These are phyloP conservation scores for Ramaria sp. DNA, from an alignment of 768 basidiomycete genomes.

Conservation along the genomic window DNA sequence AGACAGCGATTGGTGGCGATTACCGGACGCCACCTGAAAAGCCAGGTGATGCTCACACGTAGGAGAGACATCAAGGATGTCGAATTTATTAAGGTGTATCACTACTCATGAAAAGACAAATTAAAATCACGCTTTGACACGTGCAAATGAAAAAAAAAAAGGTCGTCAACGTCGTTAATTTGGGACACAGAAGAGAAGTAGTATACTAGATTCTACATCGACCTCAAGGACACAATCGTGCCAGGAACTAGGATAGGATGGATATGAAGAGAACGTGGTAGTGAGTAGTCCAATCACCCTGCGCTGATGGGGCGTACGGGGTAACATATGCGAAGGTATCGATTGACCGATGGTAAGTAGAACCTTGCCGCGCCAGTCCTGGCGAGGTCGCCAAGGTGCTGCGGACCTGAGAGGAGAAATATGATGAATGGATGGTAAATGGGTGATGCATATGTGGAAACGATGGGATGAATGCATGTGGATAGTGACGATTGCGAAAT, in stretches of 20 bases:
- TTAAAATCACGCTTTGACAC: not conserved
- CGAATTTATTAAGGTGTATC: not conserved
- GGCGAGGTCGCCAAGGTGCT: not conserved
- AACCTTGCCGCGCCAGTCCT: not conserved
- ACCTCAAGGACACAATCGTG: not conserved
- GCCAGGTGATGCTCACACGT: too few species aligned
- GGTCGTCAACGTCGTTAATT: constrained; percentile 8
- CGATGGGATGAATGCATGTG: not conserved
- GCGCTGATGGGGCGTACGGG: constrained; percentile 5
- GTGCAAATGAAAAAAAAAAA: not conserved
- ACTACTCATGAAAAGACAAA: not conserved
- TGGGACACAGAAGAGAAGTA: not conserved
- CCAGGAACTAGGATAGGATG: not conserved
- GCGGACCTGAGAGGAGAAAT: not conserved
- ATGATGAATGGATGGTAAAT: constrained; percentile 2
- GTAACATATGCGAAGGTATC: constrained; percentile 11
- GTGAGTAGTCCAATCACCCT: constrained; percentile 5
- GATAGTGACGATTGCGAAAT: constrained; percentile 4
- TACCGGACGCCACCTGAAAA: not conserved
- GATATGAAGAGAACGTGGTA: not conserved
- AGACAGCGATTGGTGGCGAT: too few species aligned
- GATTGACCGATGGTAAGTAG: not conserved
- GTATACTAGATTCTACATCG: constrained; percentile 7
- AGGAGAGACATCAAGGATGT: not conserved
- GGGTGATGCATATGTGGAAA: constrained; percentile 5